A percentile compares a stretch with the other conserved stretches of the same genome.
Evolutionary conservation across 805 yeast genomes (phyloP).

Genomic region (Pichia deserticola): DNA sequence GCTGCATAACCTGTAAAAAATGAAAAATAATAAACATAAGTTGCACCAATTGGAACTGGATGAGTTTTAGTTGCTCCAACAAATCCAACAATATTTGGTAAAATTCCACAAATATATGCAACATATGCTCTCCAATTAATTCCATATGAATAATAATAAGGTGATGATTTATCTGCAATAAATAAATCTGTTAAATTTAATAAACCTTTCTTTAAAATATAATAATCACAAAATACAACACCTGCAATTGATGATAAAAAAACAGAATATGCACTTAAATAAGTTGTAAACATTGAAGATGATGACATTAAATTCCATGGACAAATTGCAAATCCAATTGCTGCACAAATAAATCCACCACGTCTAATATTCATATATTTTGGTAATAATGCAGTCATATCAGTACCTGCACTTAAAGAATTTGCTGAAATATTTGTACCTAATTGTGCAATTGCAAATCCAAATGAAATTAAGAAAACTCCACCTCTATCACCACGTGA

Average conservation of each 20-base stretch:
- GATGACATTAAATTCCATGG: constrained; percentile 78
- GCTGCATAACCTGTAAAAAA: constrained; percentile 70
- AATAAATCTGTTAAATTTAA: constrained; percentile 60
- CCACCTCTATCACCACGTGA: constrained; percentile 66
- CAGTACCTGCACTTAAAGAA: constrained; percentile 66
- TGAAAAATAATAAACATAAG: constrained; percentile 61
- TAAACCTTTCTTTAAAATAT: constrained; percentile 66
- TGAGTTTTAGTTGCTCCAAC: constrained; percentile 74
- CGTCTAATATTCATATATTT: constrained; percentile 65
- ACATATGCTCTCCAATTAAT: constrained; percentile 77
- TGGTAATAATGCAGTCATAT: constrained; percentile 60
- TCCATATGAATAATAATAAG: constrained; percentile 62
- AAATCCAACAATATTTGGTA: constrained; percentile 82
- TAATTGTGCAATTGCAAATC: constrained; percentile 67
- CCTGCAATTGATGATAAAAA: constrained; percentile 83
- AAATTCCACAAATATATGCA: constrained; percentile 74
- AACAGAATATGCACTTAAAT: constrained; percentile 72
- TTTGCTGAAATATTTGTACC: constrained; percentile 74
- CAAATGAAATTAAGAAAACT: constrained; percentile 64
- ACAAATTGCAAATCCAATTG: constrained; percentile 60
- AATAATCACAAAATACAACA: constrained; percentile 61
- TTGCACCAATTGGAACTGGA: constrained; percentile 70
- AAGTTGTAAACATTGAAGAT: constrained; percentile 69
- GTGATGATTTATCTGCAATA: constrained; percentile 33
- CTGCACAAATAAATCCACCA: constrained; percentile 74